Evolutionary conservation across 2,329 filamentous ascomycete species (phyloP).

Genomic region (Tothia fuscella): DNA sequence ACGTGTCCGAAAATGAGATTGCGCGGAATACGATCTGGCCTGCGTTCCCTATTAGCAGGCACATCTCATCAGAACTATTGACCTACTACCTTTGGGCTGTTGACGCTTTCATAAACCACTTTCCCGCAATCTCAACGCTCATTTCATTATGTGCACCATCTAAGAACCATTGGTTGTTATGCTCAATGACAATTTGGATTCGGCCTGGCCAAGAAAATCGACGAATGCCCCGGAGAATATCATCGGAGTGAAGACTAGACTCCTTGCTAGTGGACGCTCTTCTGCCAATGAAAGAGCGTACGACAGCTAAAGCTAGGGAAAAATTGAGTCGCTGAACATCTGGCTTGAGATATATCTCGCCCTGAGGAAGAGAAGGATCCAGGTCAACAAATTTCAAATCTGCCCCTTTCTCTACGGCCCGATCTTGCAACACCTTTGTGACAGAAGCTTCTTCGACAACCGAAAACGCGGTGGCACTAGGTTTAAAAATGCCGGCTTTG

Average conservation of each 20-base stretch:
- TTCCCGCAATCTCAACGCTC: constrained; percentile 62
- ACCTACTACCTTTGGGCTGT: neutral
- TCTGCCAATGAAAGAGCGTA: constrained; percentile 41
- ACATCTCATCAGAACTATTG: neutral
- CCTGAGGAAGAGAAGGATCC: constrained; percentile 11
- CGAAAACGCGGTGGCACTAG: constrained; percentile 50
- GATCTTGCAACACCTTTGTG: constrained; percentile 41
- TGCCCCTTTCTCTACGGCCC: constrained; percentile 39
- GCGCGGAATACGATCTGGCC: neutral
- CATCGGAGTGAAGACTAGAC: constrained; percentile 1
- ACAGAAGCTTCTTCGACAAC: constrained; percentile 44
- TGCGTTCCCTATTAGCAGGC: neutral
- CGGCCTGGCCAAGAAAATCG: constrained; percentile 50
- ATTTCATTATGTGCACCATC: constrained; percentile 84
- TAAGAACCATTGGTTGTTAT: constrained; percentile 59
- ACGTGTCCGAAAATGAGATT: neutral
- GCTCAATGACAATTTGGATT: constrained; percentile 41
- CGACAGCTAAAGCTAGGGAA: constrained; percentile 47
- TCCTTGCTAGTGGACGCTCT: constrained; percentile 1
- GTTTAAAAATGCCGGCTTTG: constrained; percentile 78
- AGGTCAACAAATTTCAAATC: constrained; percentile 29
- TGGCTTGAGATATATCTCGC: constrained; percentile 11
- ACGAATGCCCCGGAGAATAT: constrained; percentile 11
- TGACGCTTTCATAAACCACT: constrained; percentile 52
- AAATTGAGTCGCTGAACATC: constrained; percentile 45